Percentiles rank a stretch among this genome's conserved stretches.
Conservation (phyloP, 1,139 yeast species). For the Blastobotrys capitulatus region DNA sequence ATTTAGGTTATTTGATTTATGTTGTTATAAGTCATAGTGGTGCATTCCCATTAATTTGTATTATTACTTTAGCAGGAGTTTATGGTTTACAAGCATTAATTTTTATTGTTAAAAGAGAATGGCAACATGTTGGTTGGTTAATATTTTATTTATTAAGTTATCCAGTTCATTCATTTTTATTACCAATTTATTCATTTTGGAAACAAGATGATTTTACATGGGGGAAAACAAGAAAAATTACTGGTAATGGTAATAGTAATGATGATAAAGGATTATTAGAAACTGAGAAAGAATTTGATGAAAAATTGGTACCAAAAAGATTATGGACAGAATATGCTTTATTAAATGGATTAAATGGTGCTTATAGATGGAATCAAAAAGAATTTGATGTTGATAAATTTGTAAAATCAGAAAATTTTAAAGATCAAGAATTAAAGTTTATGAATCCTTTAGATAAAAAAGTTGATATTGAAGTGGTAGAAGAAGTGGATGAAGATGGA, state of each 20-base stretch:
- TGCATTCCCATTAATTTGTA: constrained; percentile 68
- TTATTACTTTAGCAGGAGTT: constrained; percentile 66
- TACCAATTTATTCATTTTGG: constrained; percentile 91
- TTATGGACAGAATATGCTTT: constrained; percentile 29
- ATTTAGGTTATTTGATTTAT: constrained; percentile 69
- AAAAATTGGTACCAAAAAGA: constrained; percentile 26
- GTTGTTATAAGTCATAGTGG: constrained; percentile 57
- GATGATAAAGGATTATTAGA: constrained; percentile 60
- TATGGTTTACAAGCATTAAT: constrained; percentile 87
- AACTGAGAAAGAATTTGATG: constrained; percentile 42
- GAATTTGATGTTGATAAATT: neutral
- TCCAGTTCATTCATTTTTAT: constrained; percentile 91
- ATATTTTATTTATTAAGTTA: constrained; percentile 70
- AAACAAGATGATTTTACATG: constrained; percentile 96
- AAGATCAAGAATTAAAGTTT: neutral
- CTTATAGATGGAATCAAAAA: constrained; percentile 19
- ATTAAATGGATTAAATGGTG: constrained; percentile 28
- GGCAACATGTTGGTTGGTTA: constrained; percentile 80
- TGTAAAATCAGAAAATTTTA: neutral
- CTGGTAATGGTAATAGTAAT: no score
- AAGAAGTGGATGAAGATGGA: no score
- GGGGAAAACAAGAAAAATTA: constrained; percentile 93
- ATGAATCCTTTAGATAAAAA: no score
- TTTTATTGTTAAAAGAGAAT: constrained; percentile 82
- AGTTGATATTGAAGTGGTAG: no score